Base-by-base conservation (phyloP, 129 eudicot genomes). In the Flaveria brownii region DNA sequence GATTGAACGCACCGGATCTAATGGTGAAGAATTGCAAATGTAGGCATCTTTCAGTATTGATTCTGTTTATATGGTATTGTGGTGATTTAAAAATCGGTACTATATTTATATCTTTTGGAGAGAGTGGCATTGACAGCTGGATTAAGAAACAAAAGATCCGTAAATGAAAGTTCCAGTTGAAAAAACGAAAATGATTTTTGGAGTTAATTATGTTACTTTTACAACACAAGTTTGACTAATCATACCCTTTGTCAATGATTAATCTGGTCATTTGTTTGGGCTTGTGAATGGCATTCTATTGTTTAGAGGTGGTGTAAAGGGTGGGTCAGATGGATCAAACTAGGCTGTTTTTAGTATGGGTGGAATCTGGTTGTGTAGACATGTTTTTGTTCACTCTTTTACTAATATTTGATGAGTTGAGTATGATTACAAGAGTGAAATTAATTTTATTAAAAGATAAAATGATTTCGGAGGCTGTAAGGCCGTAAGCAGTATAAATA, bases 11-110 rank as follows among this genome's bases (percentile, higher is more conserved):
- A 87, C 93, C 0, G 98, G 98, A 46, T 89, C 97, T 5, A 92
- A 92, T 73, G 93, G 90, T 59, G 96, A 86, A 84, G 98, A 92
- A 81, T 71, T 92, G 60, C 98, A 85, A 82, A 82, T 89, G 97
- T 92, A 79, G 64, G 88, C 85, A 72, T 70, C 77, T 77, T 72
- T 13, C 51, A 54, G 17, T 82, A 54, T 9, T 23, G 52, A 59
- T 54, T 82, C 3, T 15, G 41, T 80, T 73, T 73, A 28, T 11
- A 28, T 66, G 45, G 22, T 76, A 43, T 43, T 7, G 7, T 8
- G 49, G 11, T 5, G 14, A 62, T 28, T 62, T 17, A n/a, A n/a
- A 26, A 57, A 22, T 22, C 22, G 33, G 15, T 57, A 57, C 64
- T 23, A 9, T 57, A 22, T 54, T 14, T 1, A 16, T 6, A 12